Conservation (phyloP, 805 yeast species). For the Starmerella vaccinii region DNA sequence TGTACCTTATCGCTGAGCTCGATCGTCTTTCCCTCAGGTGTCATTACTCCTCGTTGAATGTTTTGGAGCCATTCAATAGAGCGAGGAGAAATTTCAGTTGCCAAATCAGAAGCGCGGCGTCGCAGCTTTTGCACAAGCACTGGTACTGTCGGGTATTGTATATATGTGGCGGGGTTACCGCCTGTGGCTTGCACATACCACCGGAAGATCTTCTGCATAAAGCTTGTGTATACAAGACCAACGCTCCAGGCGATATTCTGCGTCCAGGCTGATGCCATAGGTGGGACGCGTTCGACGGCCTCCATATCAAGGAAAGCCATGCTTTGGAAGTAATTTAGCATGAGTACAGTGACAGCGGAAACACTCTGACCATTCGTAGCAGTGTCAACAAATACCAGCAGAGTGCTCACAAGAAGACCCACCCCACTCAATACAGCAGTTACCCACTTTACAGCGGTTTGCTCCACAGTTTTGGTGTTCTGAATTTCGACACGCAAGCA, state of each 20-base stretch:
- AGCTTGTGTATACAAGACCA: slow-evolving; percentile 68
- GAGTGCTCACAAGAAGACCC: slow-evolving; percentile 73
- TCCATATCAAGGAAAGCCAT: slow-evolving; percentile 77
- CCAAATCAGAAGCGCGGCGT: slow-evolving; percentile 9
- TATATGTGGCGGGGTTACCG: slow-evolving; percentile 64
- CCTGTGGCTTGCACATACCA: slow-evolving; percentile 97
- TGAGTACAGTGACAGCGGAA: slow-evolving; percentile 73
- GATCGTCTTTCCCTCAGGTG: slow-evolving; percentile 4
- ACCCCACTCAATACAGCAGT: slow-evolving; percentile 84
- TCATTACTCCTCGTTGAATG: not conserved
- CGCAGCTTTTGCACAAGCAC: slow-evolving; percentile 59
- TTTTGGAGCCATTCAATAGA: slow-evolving; percentile 9
- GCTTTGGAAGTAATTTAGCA: slow-evolving; percentile 79
- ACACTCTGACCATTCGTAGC: slow-evolving; percentile 83
- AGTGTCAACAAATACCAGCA: slow-evolving; percentile 75
- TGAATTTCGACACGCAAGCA: slow-evolving; percentile 67
- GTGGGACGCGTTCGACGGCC: slow-evolving; percentile 78
- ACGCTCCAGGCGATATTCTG: slow-evolving; percentile 91
- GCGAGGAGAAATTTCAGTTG: slow-evolving; percentile 9
- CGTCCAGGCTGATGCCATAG: slow-evolving; percentile 86
- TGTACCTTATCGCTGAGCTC: not conserved
- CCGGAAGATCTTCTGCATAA: slow-evolving; percentile 77
- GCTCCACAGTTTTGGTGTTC: slow-evolving; percentile 73
- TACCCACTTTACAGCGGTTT: slow-evolving; percentile 80
- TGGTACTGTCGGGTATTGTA: slow-evolving; percentile 47